phyloP scores from a whole-genome alignment of 2,329 filamentous ascomycete genomes.

The Talaromyces verruculosus region DNA sequence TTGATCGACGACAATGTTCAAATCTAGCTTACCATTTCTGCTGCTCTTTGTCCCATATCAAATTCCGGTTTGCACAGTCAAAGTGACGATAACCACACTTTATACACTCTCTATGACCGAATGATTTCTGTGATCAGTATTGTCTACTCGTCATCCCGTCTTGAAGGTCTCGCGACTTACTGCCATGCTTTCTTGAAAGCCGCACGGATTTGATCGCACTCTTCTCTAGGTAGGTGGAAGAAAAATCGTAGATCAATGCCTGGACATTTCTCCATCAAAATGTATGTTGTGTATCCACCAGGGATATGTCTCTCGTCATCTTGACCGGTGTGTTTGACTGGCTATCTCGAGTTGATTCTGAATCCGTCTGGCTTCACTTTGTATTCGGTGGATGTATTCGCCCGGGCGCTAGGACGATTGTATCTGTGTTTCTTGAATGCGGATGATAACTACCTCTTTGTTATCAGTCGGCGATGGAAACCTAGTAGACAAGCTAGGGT shows the following conservation, averaged over 20 bases:
- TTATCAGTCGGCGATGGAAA: too few species aligned
- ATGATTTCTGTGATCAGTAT: background rate
- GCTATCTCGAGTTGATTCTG: too few species aligned
- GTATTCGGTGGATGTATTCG: too few species aligned
- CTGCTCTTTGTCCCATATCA: background rate
- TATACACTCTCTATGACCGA: background rate
- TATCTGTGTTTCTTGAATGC: too few species aligned
- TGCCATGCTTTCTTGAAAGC: background rate
- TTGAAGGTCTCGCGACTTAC: background rate
- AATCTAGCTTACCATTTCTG: background rate
- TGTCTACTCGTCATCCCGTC: background rate
- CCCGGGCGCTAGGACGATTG: too few species aligned
- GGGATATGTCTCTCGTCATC: background rate
- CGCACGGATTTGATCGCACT: background rate
- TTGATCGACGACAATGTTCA: background rate
- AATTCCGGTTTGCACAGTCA: background rate
- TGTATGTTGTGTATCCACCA: background rate
- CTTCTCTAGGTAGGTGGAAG: background rate
- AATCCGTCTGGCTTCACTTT: too few species aligned
- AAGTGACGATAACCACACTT: background rate
- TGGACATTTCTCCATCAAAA: background rate
- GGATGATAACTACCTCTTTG: too few species aligned
- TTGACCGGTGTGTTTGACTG: background rate
- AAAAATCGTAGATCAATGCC: background rate
- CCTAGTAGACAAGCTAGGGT: too few species aligned